Base-by-base conservation (phyloP, 371 early-diverging fungal species). In the Mycotypha africana region DNA sequence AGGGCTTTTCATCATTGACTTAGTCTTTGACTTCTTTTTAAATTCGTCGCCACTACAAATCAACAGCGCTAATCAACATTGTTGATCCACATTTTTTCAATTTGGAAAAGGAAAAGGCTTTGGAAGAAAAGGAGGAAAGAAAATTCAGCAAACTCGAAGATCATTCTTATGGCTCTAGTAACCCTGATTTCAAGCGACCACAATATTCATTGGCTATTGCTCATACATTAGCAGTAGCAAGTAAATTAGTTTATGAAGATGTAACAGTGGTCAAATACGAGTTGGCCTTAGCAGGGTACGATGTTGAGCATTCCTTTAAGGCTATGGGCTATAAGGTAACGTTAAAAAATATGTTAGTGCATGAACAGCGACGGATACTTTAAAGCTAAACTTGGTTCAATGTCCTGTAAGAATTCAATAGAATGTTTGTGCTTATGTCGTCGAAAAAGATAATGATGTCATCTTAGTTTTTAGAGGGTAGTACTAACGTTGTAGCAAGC, bases 391-490 rank as follows among this genome's bases (percentile, higher is more conserved):
- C n/a, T n/a, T n/a, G n/a, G n/a, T n/a, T n/a, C n/a, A n/a, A n/a
- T n/a, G n/a, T n/a, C n/a, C n/a, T n/a, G n/a, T n/a, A n/a, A n/a
- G n/a, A n/a, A n/a, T n/a, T n/a, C n/a, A n/a, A 17, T 56, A 80
- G 79, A 81, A 81, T 38, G 70, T 76, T 19, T 77, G 76, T 40
- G 81, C 78, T 15, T 81, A 73, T 49, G 74, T 78, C 45, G 65
- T 67, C 4, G 79, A 81, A 55, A 78, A 78, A 41, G 76, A 76
- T 25, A 67, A 79, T 49, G 73, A 77, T n/a, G 76, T 78, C 25
- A 47, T 77, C 28, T 51, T 81, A 3, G 77, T 81, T 10, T 81
- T 81, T 51, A 67, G 81, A 45, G 81, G 74, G 69, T 71, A 33
- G 5, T 14, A 33, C 9, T 11, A 33, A 28, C 30, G 8, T 12